These are phyloP conservation scores for Breviolum minutum DNA, from an alignment of 73 alveolate species.

Conservation along the genomic window DNA sequence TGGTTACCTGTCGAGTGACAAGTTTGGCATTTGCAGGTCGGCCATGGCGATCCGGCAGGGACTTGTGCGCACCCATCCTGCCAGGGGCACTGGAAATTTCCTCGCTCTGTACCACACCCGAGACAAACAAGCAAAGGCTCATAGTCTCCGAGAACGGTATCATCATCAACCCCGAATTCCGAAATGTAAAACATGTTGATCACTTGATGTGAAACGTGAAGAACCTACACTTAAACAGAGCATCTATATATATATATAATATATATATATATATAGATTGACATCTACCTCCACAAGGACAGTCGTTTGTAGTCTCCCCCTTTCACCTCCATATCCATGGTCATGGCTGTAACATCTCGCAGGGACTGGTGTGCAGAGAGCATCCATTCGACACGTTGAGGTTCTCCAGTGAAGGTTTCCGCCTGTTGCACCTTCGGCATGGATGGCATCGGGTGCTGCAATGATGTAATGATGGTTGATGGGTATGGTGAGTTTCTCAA, in stretches of 20 bases:
- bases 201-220: not conserved
- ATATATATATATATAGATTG: too few species aligned
- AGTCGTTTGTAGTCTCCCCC: not conserved
- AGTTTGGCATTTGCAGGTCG: slow-evolving; percentile 39
- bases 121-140: too few species aligned
- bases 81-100: not conserved
- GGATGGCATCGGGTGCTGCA: not conserved
- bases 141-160: too few species aligned
- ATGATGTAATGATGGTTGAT: not conserved
- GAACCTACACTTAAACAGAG: not conserved
- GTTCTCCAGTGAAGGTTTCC: slow-evolving; percentile 45
- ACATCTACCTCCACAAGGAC: not conserved
- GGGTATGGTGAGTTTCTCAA: not conserved
- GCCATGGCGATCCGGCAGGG: slow-evolving; percentile 9
- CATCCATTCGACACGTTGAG: slow-evolving; percentile 78
- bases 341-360: slow-evolving; percentile 27
- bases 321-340: slow-evolving; percentile 66
- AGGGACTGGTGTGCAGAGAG: slow-evolving; percentile 46
- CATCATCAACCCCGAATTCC: not conserved
- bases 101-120: too few species aligned
- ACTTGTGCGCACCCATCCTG: not conserved
- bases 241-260: too few species aligned
- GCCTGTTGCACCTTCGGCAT: slow-evolving; percentile 16
- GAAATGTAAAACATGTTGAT: not conserved
- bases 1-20: not conserved